A percentile compares a stretch with the other conserved stretches of the same genome.
These are phyloP conservation scores for Apostasia ramifera DNA, from an alignment of 106 monocot genomes.

Conservation along the genomic window DNA sequence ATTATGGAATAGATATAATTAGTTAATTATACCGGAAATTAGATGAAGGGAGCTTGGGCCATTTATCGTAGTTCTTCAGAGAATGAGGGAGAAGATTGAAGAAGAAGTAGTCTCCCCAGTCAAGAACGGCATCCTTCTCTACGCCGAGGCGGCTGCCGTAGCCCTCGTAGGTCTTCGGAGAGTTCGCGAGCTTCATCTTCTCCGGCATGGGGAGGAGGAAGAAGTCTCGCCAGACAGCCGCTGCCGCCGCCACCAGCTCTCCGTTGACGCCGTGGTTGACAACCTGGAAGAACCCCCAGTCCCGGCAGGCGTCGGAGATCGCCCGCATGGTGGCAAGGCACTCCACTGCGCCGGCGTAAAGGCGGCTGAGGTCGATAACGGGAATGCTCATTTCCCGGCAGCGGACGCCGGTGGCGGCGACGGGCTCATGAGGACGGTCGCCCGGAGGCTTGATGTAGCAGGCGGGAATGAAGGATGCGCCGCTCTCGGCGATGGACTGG, in stretches of 20 bases:
- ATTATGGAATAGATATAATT: too few relatives aligned
- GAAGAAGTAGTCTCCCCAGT: slow-evolving; percentile 82
- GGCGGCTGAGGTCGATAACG: slow-evolving; percentile 28
- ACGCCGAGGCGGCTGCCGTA: slow-evolving; percentile 71
- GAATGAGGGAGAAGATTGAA: slow-evolving; percentile 30
- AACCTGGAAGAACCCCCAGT: slow-evolving; percentile 75
- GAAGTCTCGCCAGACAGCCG: slow-evolving; percentile 46
- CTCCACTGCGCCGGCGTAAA: neutral
- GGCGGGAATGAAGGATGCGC: slow-evolving; percentile 27
- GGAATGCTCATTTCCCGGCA: slow-evolving; percentile 21
- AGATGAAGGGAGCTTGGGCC: slow-evolving; percentile 38
- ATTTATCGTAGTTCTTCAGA: slow-evolving; percentile 29
- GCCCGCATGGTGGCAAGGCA: slow-evolving; percentile 7
- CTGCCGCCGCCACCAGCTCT: slow-evolving; percentile 13
- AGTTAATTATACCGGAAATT: too few relatives aligned
- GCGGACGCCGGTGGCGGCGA: neutral
- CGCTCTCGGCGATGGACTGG: slow-evolving; percentile 38
- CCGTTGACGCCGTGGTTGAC: slow-evolving; percentile 56
- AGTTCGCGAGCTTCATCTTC: slow-evolving; percentile 43
- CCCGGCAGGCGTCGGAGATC: slow-evolving; percentile 29
- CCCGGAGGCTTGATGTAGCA: slow-evolving; percentile 49
- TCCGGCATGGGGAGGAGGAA: slow-evolving; percentile 40
- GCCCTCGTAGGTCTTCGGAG: slow-evolving; percentile 60
- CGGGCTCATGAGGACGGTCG: slow-evolving; percentile 16
- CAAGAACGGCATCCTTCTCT: slow-evolving; percentile 46